Percentiles rank a stretch among this genome's conserved stretches.
Conservation (phyloP, 1,139 yeast species). For the Hansenula lynferdii region DNA sequence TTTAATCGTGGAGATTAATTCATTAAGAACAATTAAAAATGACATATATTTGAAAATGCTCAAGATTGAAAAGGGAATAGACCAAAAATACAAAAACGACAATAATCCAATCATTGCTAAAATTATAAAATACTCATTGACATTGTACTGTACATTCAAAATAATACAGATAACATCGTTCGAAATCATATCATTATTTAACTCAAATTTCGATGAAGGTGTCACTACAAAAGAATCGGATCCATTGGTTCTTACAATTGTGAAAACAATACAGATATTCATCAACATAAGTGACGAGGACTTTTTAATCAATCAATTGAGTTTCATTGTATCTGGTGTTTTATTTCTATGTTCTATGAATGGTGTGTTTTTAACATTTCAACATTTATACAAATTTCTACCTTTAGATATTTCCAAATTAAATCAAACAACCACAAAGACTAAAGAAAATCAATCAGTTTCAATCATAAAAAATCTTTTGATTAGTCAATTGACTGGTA, state of each 20-base stretch:
- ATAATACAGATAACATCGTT: constrained; percentile 15
- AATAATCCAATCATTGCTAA: neutral
- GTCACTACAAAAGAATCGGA: constrained; percentile 16
- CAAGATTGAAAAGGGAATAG: constrained; percentile 7
- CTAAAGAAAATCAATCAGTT: constrained; percentile 13
- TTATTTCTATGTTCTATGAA: constrained; percentile 21
- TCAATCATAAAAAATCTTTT: constrained; percentile 40
- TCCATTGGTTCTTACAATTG: constrained; percentile 20
- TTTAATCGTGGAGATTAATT: constrained; percentile 14
- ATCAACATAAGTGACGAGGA: constrained; percentile 18
- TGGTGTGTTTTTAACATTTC: constrained; percentile 21
- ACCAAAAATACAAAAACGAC: neutral
- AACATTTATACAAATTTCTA: constrained; percentile 21
- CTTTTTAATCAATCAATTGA: constrained; percentile 16
- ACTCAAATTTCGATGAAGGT: constrained; percentile 2
- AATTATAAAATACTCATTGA: neutral
- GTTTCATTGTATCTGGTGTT: constrained; percentile 19
- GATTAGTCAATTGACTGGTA: constrained; percentile 67
- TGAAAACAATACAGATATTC: constrained; percentile 15
- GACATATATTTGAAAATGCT: constrained; percentile 16
- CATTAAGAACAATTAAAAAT: constrained; percentile 18
- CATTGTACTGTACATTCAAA: constrained; percentile 20
- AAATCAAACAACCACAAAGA: constrained; percentile 3
- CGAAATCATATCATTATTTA: constrained; percentile 3
- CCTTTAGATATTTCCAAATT: constrained; percentile 18